Conservation (phyloP, 1,139 yeast genomes). For the Debaryomyces robertsiae region DNA sequence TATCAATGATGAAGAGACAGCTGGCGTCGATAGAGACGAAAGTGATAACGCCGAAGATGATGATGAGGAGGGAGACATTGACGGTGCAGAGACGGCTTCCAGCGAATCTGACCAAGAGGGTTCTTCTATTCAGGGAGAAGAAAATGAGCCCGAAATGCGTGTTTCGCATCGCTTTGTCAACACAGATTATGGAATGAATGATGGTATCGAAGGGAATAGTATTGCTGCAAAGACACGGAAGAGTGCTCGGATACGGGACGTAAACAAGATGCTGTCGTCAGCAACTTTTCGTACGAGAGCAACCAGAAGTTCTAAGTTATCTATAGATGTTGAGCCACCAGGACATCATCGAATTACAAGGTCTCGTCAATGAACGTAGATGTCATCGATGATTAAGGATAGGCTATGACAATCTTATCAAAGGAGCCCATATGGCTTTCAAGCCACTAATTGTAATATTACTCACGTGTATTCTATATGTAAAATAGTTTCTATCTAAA, state of each 20-base stretch:
- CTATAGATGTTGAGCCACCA: slow-evolving; percentile 4
- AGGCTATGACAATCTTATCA: too few relatives aligned
- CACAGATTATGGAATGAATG: too few relatives aligned
- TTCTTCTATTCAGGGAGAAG: too few relatives aligned
- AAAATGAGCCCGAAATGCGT: too few relatives aligned
- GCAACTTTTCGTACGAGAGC: not conserved
- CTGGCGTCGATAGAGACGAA: slow-evolving; percentile 18
- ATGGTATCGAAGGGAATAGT: too few relatives aligned
- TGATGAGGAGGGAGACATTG: slow-evolving; percentile 5
- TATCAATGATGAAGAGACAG: slow-evolving; percentile 13
- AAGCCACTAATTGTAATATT: too few relatives aligned
- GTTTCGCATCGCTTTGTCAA: too few relatives aligned
- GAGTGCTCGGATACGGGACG: not conserved
- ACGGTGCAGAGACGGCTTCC: not conserved
- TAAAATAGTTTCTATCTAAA: slow-evolving; percentile 1
- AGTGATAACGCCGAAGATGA: not conserved
- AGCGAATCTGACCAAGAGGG: not conserved
- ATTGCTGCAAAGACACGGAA: not conserved
- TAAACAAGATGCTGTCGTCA: not conserved
- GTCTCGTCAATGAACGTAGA: too few relatives aligned
- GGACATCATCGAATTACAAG: not conserved
- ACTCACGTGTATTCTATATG: slow-evolving; percentile 7
- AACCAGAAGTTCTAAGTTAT: slow-evolving; percentile 6
- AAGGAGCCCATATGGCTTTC: too few relatives aligned
- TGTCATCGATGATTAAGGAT: too few relatives aligned